Evolutionary conservation across 306 rosid genomes (phyloP), one percentile per base, ranked within the genome.

Genomic region (Corylus avellana): DNA sequence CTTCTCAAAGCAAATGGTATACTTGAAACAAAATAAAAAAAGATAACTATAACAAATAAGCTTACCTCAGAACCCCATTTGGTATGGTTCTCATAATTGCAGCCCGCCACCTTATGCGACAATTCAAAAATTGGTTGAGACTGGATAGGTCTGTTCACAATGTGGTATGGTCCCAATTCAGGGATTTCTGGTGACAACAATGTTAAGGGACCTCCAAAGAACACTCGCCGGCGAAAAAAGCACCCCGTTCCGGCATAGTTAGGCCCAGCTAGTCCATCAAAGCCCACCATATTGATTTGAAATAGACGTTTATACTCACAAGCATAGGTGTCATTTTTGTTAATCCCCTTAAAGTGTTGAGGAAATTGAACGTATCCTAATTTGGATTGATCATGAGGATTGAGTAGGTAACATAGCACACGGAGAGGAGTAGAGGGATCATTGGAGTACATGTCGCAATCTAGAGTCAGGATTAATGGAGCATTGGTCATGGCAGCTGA

Each of bases 401-500:
- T 85, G 8, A 61, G 70, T 5, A 85, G 51, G 73, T 85, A 88
- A 46, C 87, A 85, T 1, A 88, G 78, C 1, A 7, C 83, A 4
- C 86, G 83, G 5, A 7, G 35, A 1, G 72, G 87, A 0, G 86
- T 81, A 56, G 70, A 22, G 0, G 86, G 89, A 47, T 88, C 87
- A 20, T 88, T 88, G 9, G 91, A 88, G 56, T 62, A 76, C 64
- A 25, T 83, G 78, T 88, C 89, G 25, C 91, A 85, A 4, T 88
- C 89, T 5, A 76, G 42, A 39, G 84, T 85, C 0, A 83, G 73
- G 61, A 85, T 49, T 22, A 88, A 37, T 8, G 88, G 86, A 12
- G 91, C 86, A 75, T 88, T 88, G 10, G 76, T 86, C 89, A 86
- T 84, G 53, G 53, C 12, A 8, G 88, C 89, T 8, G 89, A 88